phyloP scores from a whole-genome alignment of 2,329 filamentous ascomycete species.

The Xylaria polymorpha region DNA sequence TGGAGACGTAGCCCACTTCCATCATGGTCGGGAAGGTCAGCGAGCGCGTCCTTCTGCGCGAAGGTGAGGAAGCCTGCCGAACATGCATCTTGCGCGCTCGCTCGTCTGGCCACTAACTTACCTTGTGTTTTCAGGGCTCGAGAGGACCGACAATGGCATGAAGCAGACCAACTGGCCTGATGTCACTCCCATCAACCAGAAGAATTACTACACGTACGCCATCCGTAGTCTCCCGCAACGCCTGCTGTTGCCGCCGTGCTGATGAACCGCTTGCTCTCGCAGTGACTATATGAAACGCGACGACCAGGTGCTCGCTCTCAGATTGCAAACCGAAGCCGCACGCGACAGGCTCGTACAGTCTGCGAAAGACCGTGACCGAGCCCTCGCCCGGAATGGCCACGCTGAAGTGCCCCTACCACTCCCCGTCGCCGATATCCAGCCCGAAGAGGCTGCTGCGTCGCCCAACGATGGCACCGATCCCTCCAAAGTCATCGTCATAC shows the following conservation, averaged over 20 bases:
- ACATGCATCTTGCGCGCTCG: background rate
- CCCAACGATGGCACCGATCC: constrained; percentile 74
- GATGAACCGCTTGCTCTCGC: constrained; percentile 40
- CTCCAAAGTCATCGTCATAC: constrained; percentile 93
- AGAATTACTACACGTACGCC: constrained; percentile 96
- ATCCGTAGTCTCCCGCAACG: background rate
- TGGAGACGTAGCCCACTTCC: constrained; percentile 15
- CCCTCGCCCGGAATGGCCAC: constrained; percentile 78
- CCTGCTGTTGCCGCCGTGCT: constrained; percentile 13
- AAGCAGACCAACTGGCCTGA: constrained; percentile 94
- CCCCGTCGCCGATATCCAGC: constrained; percentile 68
- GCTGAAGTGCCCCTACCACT: constrained; percentile 68
- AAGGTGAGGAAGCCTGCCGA: constrained; percentile 57
- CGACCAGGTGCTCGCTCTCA: constrained; percentile 90
- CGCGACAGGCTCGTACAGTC: constrained; percentile 85
- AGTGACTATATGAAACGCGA: constrained; percentile 99
- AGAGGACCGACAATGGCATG: constrained; percentile 98
- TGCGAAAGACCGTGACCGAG: constrained; percentile 88
- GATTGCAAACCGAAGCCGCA: constrained; percentile 87
- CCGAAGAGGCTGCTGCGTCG: constrained; percentile 66
- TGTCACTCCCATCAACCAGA: constrained; percentile 94
- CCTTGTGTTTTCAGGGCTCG: constrained; percentile 72
- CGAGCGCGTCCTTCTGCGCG: constrained; percentile 71
- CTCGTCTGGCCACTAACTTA: background rate
- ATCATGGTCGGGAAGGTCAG: constrained; percentile 73